Evolutionary conservation across 805 yeast species (phyloP), one percentile per base, ranked within the genome.

Genomic region (Ogataea ganodermae): DNA sequence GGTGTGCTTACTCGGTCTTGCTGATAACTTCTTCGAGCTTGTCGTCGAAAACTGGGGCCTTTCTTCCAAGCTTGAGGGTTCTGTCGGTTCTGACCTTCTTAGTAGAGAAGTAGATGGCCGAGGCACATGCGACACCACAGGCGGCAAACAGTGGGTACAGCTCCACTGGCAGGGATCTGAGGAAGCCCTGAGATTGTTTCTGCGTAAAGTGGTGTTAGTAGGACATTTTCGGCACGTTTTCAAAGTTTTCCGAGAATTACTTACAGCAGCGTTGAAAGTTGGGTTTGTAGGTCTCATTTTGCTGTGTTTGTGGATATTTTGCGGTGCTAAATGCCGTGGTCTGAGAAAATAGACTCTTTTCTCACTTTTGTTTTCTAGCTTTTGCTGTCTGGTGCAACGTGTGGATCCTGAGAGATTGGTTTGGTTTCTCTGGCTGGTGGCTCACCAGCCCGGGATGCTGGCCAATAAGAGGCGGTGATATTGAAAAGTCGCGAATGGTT

Each of bases 71-170:
- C 69, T 79, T 78, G 57, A 80, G 65, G 50, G 78, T 65, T 24
- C 59, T 66, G 58, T 80, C 85, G 45, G 72, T 67, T 28, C 70
- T 65, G 35, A 80, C 57, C 64, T 79, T 79, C 67, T 72, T 80
- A 63, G 73, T 71, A 12, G 78, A 60, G 69, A 80, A 80, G 69
- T 65, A 80, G 51, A 71, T 56, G 45, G 81, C 83, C 30, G 76
- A 71, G 47, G 59, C 54, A 53, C 68, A 59, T 31, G 83, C 84
- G 49, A 77, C 75, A 61, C 78, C 76, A 71, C 79, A 73, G 32
- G 82, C 83, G 28, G 76, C 68, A 58, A 78, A 78, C 54, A 80
- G 69, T 61, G 84, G 84, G 49, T 80, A 76, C 59, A 80, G 65
- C 67, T 80, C 84, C 45, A 79, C 75, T 59, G 84, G 84, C 45